Evolutionary conservation across 495 filamentous ascomycete genomes (phyloP), one percentile per base, ranked within the genome.

Genomic region (Aspergillus baeticus): DNA sequence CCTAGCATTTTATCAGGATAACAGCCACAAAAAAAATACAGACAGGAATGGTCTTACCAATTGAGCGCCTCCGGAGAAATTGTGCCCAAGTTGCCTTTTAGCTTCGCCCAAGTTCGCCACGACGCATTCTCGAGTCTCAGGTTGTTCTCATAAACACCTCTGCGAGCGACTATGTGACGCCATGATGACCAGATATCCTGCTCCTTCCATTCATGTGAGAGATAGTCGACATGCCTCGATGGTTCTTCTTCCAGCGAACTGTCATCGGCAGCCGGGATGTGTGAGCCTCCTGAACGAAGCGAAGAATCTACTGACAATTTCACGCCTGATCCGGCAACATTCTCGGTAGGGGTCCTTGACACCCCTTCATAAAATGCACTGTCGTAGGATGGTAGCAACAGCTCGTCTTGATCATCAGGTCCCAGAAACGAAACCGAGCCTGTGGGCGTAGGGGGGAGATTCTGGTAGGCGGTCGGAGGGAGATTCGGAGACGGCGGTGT

Each of bases 131-230:
- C 94, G 47, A 98, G 69, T 49, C 94, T 79, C 10, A 86, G 83
- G 22, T 88, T 80, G 65, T 98, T 91, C 58, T 78, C 87, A 62
- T 95, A 96, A 39, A 88, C 79, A 23, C 83, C 84, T 65, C 85
- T 81, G 57, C 87, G 88, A 11, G 85, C 81, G 36, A 92, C 86
- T 61, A 98, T 90, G 71, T 93, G 91, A 55, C 91, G 85, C 94
- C 94, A 98, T 3, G 93, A 97, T 13, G 90, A 82, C 94, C 94
- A 98, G 10, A 98, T 95, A 71, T 98, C 94, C 71, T 97, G 93
- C 73, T 98, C 93, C 38, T 82, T 84, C 94, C 94, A 98, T 51
- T 93, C 84, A 63, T 98, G 89, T 33, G 93, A 96, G 5, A 98
- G 80, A 67, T 98, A 98, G 71, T 98, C 94, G 34, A 98, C 94